A percentile compares a stretch with the other conserved stretches of the same genome.
Conservation (phyloP, 805 yeast genomes). For the Candida morakotiae region DNA sequence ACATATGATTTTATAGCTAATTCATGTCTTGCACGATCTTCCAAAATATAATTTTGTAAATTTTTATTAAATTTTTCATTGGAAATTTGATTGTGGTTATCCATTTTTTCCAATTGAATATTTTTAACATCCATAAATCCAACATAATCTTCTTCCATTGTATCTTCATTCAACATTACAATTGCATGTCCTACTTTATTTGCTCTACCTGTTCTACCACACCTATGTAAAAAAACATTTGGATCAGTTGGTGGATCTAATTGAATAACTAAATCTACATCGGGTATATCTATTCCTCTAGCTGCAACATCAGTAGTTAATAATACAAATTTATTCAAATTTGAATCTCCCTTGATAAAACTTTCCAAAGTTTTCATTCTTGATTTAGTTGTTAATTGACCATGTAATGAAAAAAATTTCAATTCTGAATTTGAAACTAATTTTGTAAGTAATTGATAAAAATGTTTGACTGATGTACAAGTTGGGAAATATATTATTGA, state of each 20-base stretch:
- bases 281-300: slow-evolving; percentile 92
- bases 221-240: slow-evolving; percentile 85
- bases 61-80: slow-evolving; percentile 23
- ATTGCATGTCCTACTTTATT: slow-evolving; percentile 78
- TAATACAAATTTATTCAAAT: slow-evolving; percentile 50
- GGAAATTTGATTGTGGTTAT: slow-evolving; percentile 16
- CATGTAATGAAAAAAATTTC: slow-evolving; percentile 75
- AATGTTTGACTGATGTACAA: slow-evolving; percentile 76
- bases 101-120: slow-evolving; percentile 46
- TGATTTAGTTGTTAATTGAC: slow-evolving; percentile 79
- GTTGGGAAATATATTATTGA: slow-evolving; percentile 92
- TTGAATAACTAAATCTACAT: slow-evolving; percentile 91
- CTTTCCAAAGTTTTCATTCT: slow-evolving; percentile 66
- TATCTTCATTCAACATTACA: slow-evolving; percentile 63
- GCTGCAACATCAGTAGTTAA: slow-evolving; percentile 99
- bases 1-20: slow-evolving; percentile 76
- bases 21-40: slow-evolving; percentile 81
- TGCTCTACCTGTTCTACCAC: slow-evolving; percentile 95
- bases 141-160: slow-evolving; percentile 76
- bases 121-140: slow-evolving; percentile 72
- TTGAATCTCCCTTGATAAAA: slow-evolving; percentile 48
- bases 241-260: slow-evolving; percentile 94
- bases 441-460: slow-evolving; percentile 52
- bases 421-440: slow-evolving; percentile 28
- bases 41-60: slow-evolving; percentile 52